Base-by-base conservation (phyloP, 2,329 filamentous ascomycete genomes). In the Leptoxyphium fumago region DNA sequence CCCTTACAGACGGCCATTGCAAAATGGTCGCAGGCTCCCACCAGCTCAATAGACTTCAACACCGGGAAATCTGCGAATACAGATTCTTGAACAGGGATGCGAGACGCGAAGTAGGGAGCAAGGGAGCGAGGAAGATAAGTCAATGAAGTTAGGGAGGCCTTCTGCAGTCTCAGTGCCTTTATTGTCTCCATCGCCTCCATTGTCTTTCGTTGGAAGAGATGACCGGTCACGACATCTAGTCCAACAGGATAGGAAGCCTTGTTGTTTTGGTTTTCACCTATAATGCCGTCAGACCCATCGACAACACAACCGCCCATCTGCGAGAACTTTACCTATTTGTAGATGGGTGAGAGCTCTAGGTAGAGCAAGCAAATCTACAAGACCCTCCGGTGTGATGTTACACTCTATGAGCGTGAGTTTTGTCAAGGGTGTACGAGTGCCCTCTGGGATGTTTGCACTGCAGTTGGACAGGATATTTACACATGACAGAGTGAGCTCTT, bases 401-500 rank as follows among this genome's bases (percentile, higher is more conserved):
- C 45, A 48, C 29, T 55, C 52, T 29, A 52, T 50, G 13, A 55
- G 30, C 3, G 44, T 42, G 15, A 55, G 45, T 18, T 52, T 43
- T 39, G 46, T 50, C 6, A 55, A 43, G 2, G 49, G 42, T 11
- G 47, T 49, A 26, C 39, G 43, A 2, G 42, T n/a, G 18, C 28
- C 38, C 10, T 40, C 29, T 5, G 17, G 15, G 6, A 43, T 36
- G 11, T 43, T 17, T 3, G 45, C 41, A 6, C 41, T 15, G 3
- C 46, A 29, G 14, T 50, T 36, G 5, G 46, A 44, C 8, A 44
- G 39, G 15, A 55, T 45, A 42, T 51, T 55, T 40, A 53, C 51
- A 32, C 52, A 55, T 8, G 52, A 53, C 11, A 55, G 43, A 39
- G 47, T 52, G 29, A 55, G 46, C 11, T 42, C 38, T 13, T 43